Base-by-base conservation (phyloP, 2,329 filamentous ascomycete genomes). In the Trichoderma sp. region DNA sequence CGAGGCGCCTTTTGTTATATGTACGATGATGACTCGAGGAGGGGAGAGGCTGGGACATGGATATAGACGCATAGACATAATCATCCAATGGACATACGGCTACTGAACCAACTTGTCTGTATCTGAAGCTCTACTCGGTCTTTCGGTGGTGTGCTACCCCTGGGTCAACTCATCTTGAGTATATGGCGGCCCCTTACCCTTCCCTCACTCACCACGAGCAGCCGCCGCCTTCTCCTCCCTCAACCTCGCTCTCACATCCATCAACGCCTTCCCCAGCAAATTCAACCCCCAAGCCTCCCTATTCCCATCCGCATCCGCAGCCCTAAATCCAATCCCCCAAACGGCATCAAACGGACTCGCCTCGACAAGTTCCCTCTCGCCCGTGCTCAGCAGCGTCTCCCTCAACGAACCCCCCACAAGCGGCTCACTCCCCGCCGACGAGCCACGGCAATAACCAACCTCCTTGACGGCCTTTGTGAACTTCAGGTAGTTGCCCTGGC, bases 301-400 rank as follows among this genome's bases (percentile, higher is more conserved):
- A 57, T 80, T 79, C 1, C 28, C 67, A 63, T 76, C 78, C 3
- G 87, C 87, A 70, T 81, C 76, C 19, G 75, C 77, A 7, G 80
- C 83, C 2, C 71, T 76, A 69, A 85, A 89, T 6, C 89, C 88
- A 52, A 91, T 78, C 1, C 88, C 88, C 89, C 88, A 91, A 62
- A 90, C 82, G 5, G 79, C 72, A 76, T 91, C 88, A 65, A 74
- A 79, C 12, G 87, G 84, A 65, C 82, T 82, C 39, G 86, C 86
- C 76, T 89, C 88, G 2, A 90, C 85, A 24, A 91, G 71, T 74
- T 88, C 83, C 52, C 82, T 77, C 5, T 85, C 81, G 0, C 83
- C 86, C 1, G 89, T 90, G 7, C 72, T 78, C 50, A 90, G 73
- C 67, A 91, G 71, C 75, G 78, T 73, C 30, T 73, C 75, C 56